A percentile compares a stretch with the other conserved stretches of the same genome.
Evolutionary conservation across 2,329 filamentous ascomycete species (phyloP).

Genomic region (Helminthosporium solani): DNA sequence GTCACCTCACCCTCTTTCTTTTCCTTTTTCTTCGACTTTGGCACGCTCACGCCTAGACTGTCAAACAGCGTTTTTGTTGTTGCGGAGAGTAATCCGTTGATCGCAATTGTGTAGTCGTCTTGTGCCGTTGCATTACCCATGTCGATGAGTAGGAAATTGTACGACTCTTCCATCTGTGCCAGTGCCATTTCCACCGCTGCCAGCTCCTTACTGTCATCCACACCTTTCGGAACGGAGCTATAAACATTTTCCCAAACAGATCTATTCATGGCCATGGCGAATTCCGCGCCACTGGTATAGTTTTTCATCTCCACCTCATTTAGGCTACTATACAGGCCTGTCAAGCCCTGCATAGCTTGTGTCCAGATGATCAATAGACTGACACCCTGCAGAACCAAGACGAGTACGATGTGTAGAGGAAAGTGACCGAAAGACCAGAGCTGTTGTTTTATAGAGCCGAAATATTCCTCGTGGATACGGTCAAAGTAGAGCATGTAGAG

Average conservation of each 20-base stretch:
- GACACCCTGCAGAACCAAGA: constrained; percentile 34
- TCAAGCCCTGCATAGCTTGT: constrained; percentile 26
- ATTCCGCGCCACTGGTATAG: constrained; percentile 8
- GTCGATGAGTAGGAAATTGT: constrained; percentile 11
- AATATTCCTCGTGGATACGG: constrained; percentile 31
- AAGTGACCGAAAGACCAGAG: constrained; percentile 35
- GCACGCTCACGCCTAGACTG: constrained; percentile 21
- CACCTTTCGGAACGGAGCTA: constrained; percentile 23
- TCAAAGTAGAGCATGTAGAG: constrained; percentile 42
- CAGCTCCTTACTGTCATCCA: constrained; percentile 20
- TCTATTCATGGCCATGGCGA: constrained; percentile 11
- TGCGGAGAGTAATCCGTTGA: constrained; percentile 15
- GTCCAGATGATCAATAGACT: constrained; percentile 38
- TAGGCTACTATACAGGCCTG: constrained; percentile 10
- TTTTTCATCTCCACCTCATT: constrained; percentile 2
- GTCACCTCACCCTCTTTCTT: constrained; percentile 2
- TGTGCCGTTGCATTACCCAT: constrained; percentile 18
- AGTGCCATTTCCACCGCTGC: constrained; percentile 16
- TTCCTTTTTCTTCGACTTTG: constrained; percentile 12
- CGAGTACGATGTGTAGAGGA: constrained; percentile 31
- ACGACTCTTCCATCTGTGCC: constrained; percentile 7
- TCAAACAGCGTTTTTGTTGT: constrained; percentile 25
- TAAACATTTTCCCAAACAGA: constrained; percentile 21
- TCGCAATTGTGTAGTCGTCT: constrained; percentile 3
- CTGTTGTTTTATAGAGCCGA: constrained; percentile 37